phyloP scores from a whole-genome alignment of 352 stramenopile genomes.

The Phytophthora boehmeriae region DNA sequence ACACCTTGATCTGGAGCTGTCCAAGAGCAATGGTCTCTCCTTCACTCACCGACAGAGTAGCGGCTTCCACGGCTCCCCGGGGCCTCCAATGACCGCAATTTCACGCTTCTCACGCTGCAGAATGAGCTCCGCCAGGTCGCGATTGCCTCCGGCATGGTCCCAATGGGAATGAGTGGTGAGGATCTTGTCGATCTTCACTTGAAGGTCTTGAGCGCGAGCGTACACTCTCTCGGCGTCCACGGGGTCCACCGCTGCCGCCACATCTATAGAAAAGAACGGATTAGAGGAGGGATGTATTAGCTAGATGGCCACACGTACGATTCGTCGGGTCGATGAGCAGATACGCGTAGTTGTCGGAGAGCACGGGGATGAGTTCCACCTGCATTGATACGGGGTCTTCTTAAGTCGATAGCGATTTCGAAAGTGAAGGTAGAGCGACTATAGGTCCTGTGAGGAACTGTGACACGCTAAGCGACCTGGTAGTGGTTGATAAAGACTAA shows the following conservation, averaged over 20 bases:
- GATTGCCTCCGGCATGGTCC: conserved; percentile 92
- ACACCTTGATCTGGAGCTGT: conserved; percentile 48
- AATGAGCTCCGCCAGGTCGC: conserved; percentile 62
- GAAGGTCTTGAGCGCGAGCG: conserved; percentile 53
- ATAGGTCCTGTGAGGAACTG: too few species aligned
- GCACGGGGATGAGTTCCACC: conserved; percentile 80
- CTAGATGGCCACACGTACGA: conserved; percentile 31
- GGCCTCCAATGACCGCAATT: conserved; percentile 76
- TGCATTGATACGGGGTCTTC: conserved; percentile 34
- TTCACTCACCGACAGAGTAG: conserved; percentile 64
- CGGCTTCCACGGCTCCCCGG: conserved; percentile 63
- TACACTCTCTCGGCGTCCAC: conserved; percentile 87
- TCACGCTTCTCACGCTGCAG: conserved; percentile 31
- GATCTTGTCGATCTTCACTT: conserved; percentile 82
- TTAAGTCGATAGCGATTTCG: neutral
- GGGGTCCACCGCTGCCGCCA: conserved; percentile 86
- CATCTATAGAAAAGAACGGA: conserved; percentile 25
- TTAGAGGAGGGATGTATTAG: neutral
- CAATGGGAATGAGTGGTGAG: conserved; percentile 93
- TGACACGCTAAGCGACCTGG: too few species aligned
- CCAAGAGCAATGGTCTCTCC: conserved; percentile 78
- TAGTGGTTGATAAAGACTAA: neutral
- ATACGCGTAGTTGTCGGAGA: conserved; percentile 94
- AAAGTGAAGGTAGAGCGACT: neutral
- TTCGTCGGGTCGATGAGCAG: conserved; percentile 70